Base-by-base conservation (phyloP, 73 alveolate species). In the Paramecium pentaurelia region DNA sequence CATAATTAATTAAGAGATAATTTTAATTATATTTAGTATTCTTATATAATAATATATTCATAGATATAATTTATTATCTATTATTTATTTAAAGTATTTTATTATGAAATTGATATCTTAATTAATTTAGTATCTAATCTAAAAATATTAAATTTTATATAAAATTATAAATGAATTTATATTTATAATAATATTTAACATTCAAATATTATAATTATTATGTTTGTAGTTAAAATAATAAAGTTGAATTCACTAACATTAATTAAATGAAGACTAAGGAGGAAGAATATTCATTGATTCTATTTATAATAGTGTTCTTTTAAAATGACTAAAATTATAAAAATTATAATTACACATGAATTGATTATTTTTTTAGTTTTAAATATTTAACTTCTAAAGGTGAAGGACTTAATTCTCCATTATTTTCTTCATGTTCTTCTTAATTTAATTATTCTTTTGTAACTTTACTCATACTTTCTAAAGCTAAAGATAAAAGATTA, bases 271-370 rank as follows among this genome's bases (percentile, higher is more conserved):
- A 32, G 84, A 64, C 47, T 64, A 34, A 32, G 84, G 84, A 64
- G 84, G 84, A 28, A 64, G 84, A 16, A 64, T 64, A 64, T 64
- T 64, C 84, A 64, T 64, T 12, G 84, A 64, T 34, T 64, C 84
- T 64, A 64, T 28, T 64, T 64, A 64, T n/a, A 64, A 34, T 9
- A 64, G 12, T 3, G 84, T 64, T 32, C 49, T 28, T 32, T 64
- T 64, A 64, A 64, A 64, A 34, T 64, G 84, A 28, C 84, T 64
- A 64, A 64, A 27, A 64, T 64, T 28, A 28, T 12, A 32, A 9
- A 12, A 6, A 54, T 54, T 64, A 16, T 32, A 28, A 28, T 64
- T 64, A 64, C 84, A 64, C 84, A 64, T 64, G 18, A 25, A 64
- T 27, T 32, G 84, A 64, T 64, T 27, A 64, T 64, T 64, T 64